These are phyloP conservation scores for Albophoma yamanashiensis DNA, from an alignment of 2,329 filamentous ascomycete genomes.

Conservation along the genomic window DNA sequence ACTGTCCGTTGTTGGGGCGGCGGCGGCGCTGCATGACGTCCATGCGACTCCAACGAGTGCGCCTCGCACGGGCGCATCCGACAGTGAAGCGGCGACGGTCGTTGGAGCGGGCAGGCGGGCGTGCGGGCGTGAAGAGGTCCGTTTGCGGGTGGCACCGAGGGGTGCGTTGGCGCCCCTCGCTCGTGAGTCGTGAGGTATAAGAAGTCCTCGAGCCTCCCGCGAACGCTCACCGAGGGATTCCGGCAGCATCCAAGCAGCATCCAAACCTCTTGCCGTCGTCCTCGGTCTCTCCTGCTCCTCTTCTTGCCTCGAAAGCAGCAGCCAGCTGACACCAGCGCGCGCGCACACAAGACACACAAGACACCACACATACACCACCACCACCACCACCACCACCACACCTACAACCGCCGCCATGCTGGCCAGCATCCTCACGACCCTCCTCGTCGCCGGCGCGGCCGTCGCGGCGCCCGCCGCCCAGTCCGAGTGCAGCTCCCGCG, in stretches of 20 bases:
- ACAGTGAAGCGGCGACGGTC: not conserved
- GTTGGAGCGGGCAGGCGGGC: not conserved
- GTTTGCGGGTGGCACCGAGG: not conserved
- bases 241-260: no score
- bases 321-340: not conserved
- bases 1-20: slow-evolving; percentile 1
- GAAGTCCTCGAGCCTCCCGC: not conserved
- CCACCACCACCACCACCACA: no score
- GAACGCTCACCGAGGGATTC: no score
- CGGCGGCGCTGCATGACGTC: not conserved
- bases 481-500: slow-evolving; percentile 9
- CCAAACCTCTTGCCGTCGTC: no score
- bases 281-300: no score
- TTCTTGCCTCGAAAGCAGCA: no score
- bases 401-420: slow-evolving; percentile 6
- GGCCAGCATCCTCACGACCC: slow-evolving; percentile 7
- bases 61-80: not conserved
- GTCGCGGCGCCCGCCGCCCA: slow-evolving; percentile 7
- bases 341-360: not conserved
- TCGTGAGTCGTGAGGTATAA: not conserved
- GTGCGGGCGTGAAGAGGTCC: not conserved
- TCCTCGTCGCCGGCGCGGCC: slow-evolving; percentile 14
- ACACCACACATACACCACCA: no score
- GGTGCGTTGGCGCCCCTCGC: not conserved
- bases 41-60: not conserved